phyloP scores from a whole-genome alignment of 495 filamentous ascomycete species.

The Filosporella fistucella region DNA sequence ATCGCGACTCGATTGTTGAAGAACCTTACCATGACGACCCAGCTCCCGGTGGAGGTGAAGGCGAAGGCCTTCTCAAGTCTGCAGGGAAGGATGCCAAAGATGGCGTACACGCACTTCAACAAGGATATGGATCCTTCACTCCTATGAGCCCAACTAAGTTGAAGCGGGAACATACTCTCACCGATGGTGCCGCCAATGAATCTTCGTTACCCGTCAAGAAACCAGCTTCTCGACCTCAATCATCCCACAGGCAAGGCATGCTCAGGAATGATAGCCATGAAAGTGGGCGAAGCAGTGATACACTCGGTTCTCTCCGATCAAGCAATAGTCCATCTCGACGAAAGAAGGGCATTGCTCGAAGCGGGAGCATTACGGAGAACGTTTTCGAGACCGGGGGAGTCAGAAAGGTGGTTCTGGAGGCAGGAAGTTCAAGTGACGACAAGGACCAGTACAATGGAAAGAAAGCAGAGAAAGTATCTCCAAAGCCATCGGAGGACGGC shows the following conservation, averaged over 20 bases:
- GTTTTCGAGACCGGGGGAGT: conserved; percentile 76
- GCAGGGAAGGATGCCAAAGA: conserved; percentile 56
- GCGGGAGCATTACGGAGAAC: conserved; percentile 87
- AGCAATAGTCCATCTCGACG: conserved; percentile 18
- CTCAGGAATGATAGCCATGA: conserved; percentile 27
- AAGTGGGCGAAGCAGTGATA: conserved; percentile 36
- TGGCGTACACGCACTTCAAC: conserved; percentile 60
- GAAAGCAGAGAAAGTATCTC: not conserved
- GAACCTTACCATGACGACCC: conserved; percentile 20
- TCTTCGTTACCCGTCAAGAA: not conserved
- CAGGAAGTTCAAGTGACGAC: conserved; percentile 14
- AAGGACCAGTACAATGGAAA: conserved; percentile 2
- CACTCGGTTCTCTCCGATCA: conserved; percentile 36
- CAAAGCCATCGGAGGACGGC: not conserved
- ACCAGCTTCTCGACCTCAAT: not conserved
- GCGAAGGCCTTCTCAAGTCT: conserved; percentile 43
- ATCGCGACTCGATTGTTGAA: conserved; percentile 11
- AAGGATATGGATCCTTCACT: conserved; percentile 56
- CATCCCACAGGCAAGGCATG: not conserved
- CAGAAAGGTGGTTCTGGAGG: conserved; percentile 70
- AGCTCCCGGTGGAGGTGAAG: conserved; percentile 43
- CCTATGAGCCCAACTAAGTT: not conserved
- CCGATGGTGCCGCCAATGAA: not conserved
- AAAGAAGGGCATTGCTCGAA: conserved; percentile 59
- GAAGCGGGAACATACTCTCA: not conserved